Evolutionary conservation across 2,329 filamentous ascomycete species (phyloP), one percentile per base, ranked within the genome.

Genomic region (Harringtonia lauricola): DNA sequence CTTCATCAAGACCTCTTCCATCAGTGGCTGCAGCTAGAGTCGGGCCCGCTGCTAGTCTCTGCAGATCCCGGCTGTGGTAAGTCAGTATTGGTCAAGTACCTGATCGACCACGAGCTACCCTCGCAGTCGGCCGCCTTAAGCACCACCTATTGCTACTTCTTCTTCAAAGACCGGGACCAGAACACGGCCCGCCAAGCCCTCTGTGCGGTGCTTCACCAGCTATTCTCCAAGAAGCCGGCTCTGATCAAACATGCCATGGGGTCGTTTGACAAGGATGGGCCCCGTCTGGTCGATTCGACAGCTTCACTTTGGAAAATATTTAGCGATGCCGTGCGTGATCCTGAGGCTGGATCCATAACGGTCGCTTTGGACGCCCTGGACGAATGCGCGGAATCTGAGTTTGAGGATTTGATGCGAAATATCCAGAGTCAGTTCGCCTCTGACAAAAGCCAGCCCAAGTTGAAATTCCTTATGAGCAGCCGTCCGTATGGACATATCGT

Each of bases 291-390:
- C 3, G 48, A 54, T 6, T 46, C 47, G 3, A 48, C 51, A 10
- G 10, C 34, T 22, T 47, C 51, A 2, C 51, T 67, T 1, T 65
- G 63, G 63, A 45, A 47, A 1, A 57, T 66, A 34, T 39, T 68
- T 2, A 39, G 44, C 15, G 52, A 45, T 4, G 54, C 57, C 13
- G 44, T 50, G 7, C 35, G 36, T 39, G 59, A 63, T 43, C 43
- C 51, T 0, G 28, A 51, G 15, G 49, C 58, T 2, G 60, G 57
- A 1, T 41, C 54, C 19, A 36, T 67, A 0, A 53, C 61, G 1
- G 48, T 62, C 10, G 56, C 67, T 1, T 47, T 68, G 6, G 64
- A 68, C 51, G 64, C 61, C 1, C 48, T 68, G 2, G 65, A 69
- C 40, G 62, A 49, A 17, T 51, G 47, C n/a, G 35, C 14, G 4